These are phyloP conservation scores for Phytophthora melonis DNA, from an alignment of 352 stramenopile species.

Conservation along the genomic window DNA sequence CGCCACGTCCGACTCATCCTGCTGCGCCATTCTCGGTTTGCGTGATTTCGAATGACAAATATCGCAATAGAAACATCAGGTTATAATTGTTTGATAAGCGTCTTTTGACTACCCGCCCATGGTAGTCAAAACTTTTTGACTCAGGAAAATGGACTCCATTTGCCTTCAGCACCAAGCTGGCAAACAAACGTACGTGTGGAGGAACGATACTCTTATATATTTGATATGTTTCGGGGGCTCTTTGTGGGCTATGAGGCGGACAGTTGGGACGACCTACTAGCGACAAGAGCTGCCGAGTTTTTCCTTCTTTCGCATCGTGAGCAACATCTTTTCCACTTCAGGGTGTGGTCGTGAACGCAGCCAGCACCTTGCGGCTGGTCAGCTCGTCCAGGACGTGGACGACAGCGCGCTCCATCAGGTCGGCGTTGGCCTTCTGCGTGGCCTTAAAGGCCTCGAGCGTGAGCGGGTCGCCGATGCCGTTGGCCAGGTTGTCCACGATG, in stretches of 20 bases:
- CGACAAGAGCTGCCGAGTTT: conserved; percentile 18
- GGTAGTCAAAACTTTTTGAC: too few relatives aligned
- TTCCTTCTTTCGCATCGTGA: background rate
- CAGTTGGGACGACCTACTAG: background rate
- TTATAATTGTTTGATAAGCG: conserved; percentile 2
- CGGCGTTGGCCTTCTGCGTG: conserved; percentile 78
- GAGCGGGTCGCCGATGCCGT: conserved; percentile 83
- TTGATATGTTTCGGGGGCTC: conserved; percentile 17
- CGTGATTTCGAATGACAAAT: conserved; percentile 7
- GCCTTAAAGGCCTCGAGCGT: conserved; percentile 85
- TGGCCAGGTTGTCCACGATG: conserved; percentile 91
- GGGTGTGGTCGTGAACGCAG: conserved; percentile 26
- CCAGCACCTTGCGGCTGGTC: conserved; percentile 39
- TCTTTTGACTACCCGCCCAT: too few relatives aligned
- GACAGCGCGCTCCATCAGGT: conserved; percentile 74
- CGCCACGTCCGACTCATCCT: conserved; percentile 43
- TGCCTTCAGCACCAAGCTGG: too few relatives aligned
- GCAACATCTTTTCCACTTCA: background rate
- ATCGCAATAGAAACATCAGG: conserved; percentile 19
- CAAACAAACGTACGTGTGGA: background rate
- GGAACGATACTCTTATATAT: conserved; percentile 9
- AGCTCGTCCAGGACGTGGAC: conserved; percentile 68
- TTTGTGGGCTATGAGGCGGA: background rate
- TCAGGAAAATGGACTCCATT: too few relatives aligned
- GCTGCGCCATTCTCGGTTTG: conserved; percentile 5